Conservation (phyloP, 345 rosid species). For the Syzygium grande region DNA sequence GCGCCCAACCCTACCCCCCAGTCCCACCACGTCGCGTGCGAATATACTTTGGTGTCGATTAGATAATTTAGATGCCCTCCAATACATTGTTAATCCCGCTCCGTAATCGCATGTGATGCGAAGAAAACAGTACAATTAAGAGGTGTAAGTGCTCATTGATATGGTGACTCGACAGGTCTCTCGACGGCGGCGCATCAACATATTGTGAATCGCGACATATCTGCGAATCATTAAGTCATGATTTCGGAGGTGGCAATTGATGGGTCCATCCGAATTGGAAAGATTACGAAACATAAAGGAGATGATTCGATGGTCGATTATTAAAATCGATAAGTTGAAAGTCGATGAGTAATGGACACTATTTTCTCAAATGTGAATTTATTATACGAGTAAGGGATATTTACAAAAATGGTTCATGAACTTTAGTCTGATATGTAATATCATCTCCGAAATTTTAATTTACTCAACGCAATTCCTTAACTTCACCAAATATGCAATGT, state of each 20-base stretch:
- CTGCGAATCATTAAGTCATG: not conserved
- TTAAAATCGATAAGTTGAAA: too few species aligned
- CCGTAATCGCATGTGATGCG: not conserved
- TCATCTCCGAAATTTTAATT: not conserved
- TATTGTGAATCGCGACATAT: not conserved
- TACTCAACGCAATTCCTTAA: fast-evolving
- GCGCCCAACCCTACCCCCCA: not conserved
- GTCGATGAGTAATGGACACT: too few species aligned
- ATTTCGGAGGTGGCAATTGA: not conserved
- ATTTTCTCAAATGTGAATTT: not conserved
- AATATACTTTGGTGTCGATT: not conserved
- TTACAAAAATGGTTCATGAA: not conserved
- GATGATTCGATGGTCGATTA: not conserved
- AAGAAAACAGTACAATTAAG: not conserved
- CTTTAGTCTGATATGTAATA: fast-evolving
- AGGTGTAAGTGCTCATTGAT: not conserved
- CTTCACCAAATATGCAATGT: fast-evolving
- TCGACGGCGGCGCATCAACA: too few species aligned
- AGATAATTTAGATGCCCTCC: not conserved
- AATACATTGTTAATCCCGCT: not conserved
- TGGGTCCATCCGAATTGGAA: not conserved
- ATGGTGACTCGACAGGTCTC: not conserved
- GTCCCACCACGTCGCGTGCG: not conserved
- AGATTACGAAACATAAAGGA: too few species aligned
- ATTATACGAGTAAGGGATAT: not conserved